phyloP scores from a whole-genome alignment of 129 eudicot species.

The Deinandra increscens region DNA sequence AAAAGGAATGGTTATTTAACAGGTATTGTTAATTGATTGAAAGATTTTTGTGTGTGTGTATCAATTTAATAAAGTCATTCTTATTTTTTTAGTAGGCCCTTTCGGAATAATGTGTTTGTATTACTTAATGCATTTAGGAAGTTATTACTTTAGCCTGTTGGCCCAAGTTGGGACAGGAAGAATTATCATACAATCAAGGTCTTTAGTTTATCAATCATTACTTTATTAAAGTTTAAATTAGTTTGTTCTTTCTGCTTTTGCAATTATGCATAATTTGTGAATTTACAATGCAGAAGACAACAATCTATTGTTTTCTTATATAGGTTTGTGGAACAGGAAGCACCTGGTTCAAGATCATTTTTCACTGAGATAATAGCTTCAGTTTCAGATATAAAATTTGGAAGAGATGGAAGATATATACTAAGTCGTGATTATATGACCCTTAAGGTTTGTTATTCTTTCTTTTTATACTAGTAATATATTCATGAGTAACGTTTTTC shows the following conservation, averaged over 20 bases:
- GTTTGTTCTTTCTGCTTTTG: neutral
- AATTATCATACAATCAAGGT: neutral
- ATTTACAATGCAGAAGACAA: conserved; percentile 8
- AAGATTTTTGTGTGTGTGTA: neutral
- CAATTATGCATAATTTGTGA: neutral
- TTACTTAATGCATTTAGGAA: neutral
- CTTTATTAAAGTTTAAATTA: neutral
- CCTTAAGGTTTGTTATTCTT: conserved; percentile 60
- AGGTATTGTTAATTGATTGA: neutral
- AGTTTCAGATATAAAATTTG: conserved; percentile 90
- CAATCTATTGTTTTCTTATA: conserved; percentile 3
- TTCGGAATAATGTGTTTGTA: neutral
- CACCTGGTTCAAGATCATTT: conserved; percentile 97
- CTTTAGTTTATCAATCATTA: neutral
- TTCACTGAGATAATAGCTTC: conserved; percentile 98
- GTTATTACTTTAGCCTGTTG: neutral
- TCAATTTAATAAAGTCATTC: neutral
- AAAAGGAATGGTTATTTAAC: neutral
- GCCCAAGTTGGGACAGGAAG: neutral
- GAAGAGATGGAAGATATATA: conserved; percentile 82
- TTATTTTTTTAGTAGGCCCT: neutral
- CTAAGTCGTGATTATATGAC: conserved; percentile 98
- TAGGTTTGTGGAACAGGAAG: conserved; percentile 96
- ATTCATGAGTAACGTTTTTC: neutral
- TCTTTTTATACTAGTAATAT: neutral